These are phyloP conservation scores for Nicotiana tomentosiformis DNA, from an alignment of 257 asterid genomes.

Conservation along the genomic window DNA sequence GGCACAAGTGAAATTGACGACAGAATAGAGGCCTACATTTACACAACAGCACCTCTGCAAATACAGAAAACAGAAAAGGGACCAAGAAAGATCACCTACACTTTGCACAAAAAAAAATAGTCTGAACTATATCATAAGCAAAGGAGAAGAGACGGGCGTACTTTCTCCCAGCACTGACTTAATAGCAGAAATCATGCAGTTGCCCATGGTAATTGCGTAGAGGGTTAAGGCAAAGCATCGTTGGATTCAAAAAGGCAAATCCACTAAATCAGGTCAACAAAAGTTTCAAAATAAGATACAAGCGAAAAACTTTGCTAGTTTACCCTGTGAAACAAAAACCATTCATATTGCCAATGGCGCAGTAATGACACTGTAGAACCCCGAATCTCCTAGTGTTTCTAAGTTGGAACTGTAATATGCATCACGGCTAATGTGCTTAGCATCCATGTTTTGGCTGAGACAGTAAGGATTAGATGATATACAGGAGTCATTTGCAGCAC, in stretches of 20 bases:
- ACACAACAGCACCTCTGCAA: not conserved
- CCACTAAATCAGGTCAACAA: not conserved
- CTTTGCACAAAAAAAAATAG: not conserved
- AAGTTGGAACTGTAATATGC: not conserved
- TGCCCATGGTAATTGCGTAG: not conserved
- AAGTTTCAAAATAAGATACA: not conserved
- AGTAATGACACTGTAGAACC: not conserved
- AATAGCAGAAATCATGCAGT: not conserved
- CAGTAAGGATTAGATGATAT: not conserved
- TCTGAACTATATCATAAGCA: not conserved
- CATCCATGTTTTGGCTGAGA: not conserved
- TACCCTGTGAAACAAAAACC: not conserved
- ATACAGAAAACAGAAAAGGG: not conserved
- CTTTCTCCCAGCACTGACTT: not conserved
- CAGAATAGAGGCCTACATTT: not conserved
- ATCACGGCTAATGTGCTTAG: not conserved
- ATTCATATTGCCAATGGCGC: not conserved
- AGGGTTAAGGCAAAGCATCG: not conserved
- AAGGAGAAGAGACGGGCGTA: not conserved
- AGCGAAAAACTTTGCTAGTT: too few relatives aligned
- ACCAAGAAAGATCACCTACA: not conserved
- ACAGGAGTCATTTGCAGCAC: not conserved
- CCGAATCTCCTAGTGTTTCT: not conserved
- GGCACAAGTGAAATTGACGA: not conserved
- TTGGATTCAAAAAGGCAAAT: not conserved